Base-by-base conservation (phyloP, 768 basidiomycete genomes). In the Calocybe indica region DNA sequence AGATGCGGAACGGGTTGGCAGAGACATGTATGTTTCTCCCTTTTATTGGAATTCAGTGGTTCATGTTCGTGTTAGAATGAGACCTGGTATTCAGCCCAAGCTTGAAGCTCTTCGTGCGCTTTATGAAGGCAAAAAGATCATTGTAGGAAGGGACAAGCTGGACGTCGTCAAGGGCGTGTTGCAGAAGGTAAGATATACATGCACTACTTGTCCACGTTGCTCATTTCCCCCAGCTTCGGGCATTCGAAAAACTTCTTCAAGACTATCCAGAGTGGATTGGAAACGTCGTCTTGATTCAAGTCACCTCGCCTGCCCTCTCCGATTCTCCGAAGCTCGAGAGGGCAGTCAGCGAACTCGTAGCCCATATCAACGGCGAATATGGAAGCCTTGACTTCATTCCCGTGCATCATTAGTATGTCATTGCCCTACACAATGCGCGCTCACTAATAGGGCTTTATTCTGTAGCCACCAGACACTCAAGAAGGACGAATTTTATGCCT, bases 81-180 rank as follows among this genome's bases (percentile, higher is more conserved):
- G 85, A 1, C 83, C 91, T 0, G 92, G 92, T 5, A 85, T 98
- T 50, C 69, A 79, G 47, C 94, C 94, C n/a, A 96, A 95, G 65
- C 72, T 95, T 12, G 88, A 88, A 40, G 85, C 92, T 1, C 76
- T 98, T 0, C 73, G 83, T 28, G 73, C 82, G 13, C 65, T 97
- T 10, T 99, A 99, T 64, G 85, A 91, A 54, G 91, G 89, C 52
- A 97, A 97, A 78, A 97, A 97, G 76, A 97, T 99, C 60, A 93
- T 99, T 48, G 89, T 98, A 9, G 95, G 92, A 12, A 78, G 95
- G 6, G 95, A 99, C 67, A 99, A 99, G 72, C 77, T 98, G 37
- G 95, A 98, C 59, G 90, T 93, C n/a, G 93, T 96, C 58, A 97
- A 97, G 70, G 95, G 95, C 38, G 90, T 99, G 15, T 69, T 97